Evolutionary conservation across 2,329 filamentous ascomycete genomes (phyloP), one percentile per base, ranked within the genome.

Genomic region (Metarhizium rileyi): DNA sequence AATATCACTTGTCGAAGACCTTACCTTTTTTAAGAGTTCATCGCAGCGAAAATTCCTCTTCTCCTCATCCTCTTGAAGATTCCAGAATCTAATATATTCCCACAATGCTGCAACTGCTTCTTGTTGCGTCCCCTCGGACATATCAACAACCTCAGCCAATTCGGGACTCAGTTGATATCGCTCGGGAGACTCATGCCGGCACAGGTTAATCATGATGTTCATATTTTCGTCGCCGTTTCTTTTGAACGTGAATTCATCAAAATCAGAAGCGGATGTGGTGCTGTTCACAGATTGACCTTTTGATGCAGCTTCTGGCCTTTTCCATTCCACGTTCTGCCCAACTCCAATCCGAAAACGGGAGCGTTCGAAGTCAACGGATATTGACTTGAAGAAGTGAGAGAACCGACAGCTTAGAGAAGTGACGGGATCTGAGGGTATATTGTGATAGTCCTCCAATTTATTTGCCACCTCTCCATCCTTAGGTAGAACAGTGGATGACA

Each of bases 1-100:
- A 5, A 22, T 12, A 5, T 23, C 3, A 9, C 5, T 7, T 9
- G 14, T n/a, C 16, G 20, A 38, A 14, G 20, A 10, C 53, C 79
- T 62, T 70, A 95, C 89, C 67, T 80, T 81, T 69, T 80, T 85
- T 47, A 98, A 67, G 44, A 84, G 76, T 41, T 90, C 85, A 62
- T 98, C 91, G 62, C 93, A 97, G 36, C 87, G 84, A 59, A 98
- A 91, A 53, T 87, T 86, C 53, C 93, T 81, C 72, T 93, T 93
- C 64, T 98, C 93, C 52, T 97, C 91, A 56, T 95, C 90, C 63
- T 96, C 91, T 65, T 95, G 89, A 44, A 98, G 73, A 18, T 84
- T 83, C 74, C 87, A 86, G 20, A 87, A 76, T 58, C 88, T 84
- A 56, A 95, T 87, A 61, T 98, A 98, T 63, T 96, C 90, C 89